Conservation (phyloP, 495 filamentous ascomycete genomes). For the Mytilinidion resinicola region DNA sequence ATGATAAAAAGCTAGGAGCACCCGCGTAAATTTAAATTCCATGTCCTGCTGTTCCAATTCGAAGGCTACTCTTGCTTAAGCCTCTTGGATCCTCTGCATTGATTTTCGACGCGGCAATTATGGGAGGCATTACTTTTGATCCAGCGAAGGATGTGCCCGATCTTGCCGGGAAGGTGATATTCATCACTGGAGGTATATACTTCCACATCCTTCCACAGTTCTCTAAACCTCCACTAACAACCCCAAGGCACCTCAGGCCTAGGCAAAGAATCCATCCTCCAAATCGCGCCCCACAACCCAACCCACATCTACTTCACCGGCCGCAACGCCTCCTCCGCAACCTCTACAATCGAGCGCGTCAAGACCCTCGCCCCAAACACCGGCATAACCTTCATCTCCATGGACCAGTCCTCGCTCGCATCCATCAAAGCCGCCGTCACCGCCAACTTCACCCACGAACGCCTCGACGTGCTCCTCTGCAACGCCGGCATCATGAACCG, state of each 20-base stretch:
- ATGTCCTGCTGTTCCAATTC: too few species aligned
- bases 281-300: slow-evolving; percentile 10
- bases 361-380: not conserved
- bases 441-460: slow-evolving; percentile 6
- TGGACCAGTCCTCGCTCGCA: not conserved
- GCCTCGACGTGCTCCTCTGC: slow-evolving; percentile 52
- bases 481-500: slow-evolving; percentile 65
- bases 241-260: slow-evolving; percentile 2
- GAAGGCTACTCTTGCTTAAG: too few species aligned
- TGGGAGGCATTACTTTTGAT: too few species aligned
- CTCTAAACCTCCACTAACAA: not conserved
- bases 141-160: slow-evolving; percentile 8
- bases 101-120: too few species aligned
- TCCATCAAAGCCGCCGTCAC: not conserved
- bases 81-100: too few species aligned
- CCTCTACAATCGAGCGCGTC: not conserved
- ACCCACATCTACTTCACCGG: not conserved
- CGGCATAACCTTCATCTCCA: not conserved
- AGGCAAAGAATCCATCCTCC: slow-evolving; percentile 4
- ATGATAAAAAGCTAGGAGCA: too few species aligned
- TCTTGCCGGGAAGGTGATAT: slow-evolving; percentile 12
- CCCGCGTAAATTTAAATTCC: too few species aligned
- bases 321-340: not conserved
- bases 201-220: too few species aligned
- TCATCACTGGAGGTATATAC: slow-evolving; percentile 7